phyloP scores from a whole-genome alignment of 306 rosid species.

The Fragaria nilgerrensis region DNA sequence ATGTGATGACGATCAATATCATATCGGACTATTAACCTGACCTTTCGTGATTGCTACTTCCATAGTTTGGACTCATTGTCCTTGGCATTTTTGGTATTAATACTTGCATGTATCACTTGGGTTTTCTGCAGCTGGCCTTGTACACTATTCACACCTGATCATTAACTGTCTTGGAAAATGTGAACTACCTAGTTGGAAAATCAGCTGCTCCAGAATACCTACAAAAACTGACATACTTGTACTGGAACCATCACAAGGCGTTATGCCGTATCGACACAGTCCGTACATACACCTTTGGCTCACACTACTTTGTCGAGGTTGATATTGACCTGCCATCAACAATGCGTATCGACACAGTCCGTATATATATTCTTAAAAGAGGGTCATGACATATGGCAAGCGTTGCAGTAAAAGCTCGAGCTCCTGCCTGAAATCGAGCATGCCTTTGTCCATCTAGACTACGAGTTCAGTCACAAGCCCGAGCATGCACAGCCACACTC shows the following conservation, averaged over 20 bases:
- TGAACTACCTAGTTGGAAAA: slow-evolving; percentile 81
- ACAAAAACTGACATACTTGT: slow-evolving; percentile 93
- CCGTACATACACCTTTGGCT: slow-evolving; percentile 89
- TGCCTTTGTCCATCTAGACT: slow-evolving; percentile 92
- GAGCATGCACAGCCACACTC: slow-evolving; percentile 77
- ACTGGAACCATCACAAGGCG: slow-evolving; percentile 93
- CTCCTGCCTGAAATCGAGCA: slow-evolving; percentile 80
- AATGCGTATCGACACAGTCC: slow-evolving; percentile 39
- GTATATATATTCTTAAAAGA: slow-evolving; percentile 43
- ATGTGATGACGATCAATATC: background rate
- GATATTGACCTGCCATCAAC: slow-evolving; percentile 81
- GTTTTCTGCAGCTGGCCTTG: slow-evolving; percentile 70
- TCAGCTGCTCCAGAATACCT: slow-evolving; percentile 91
- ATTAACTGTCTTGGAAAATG: slow-evolving; percentile 86
- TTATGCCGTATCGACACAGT: slow-evolving; percentile 86
- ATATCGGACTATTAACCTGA: background rate
- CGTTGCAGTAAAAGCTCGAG: slow-evolving; percentile 83
- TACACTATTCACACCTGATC: slow-evolving; percentile 96
- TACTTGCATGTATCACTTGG: slow-evolving; percentile 12
- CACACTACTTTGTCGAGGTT: slow-evolving; percentile 95
- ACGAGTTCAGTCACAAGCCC: slow-evolving; percentile 89
- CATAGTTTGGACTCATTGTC: background rate
- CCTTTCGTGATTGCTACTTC: background rate
- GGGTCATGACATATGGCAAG: slow-evolving; percentile 93
- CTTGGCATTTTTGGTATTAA: background rate